Evolutionary conservation across 192 early-diverging fungal genomes (phyloP).

Genomic region (Allomyces javanicus): DNA sequence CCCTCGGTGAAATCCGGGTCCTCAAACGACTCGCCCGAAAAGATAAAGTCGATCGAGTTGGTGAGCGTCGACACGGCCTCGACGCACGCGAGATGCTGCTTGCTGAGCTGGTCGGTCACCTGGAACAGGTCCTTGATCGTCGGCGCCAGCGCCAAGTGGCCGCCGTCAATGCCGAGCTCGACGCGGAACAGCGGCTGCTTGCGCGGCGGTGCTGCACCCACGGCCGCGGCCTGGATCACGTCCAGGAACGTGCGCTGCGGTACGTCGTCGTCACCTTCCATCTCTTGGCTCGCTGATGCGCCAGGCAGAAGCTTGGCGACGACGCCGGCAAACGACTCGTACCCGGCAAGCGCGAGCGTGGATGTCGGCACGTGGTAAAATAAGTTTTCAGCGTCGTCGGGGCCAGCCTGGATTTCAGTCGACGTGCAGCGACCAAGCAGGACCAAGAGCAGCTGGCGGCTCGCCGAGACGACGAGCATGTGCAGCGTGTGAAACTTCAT

Average conservation of each 20-base stretch:
- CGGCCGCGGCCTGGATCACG: not conserved
- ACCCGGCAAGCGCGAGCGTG: slow-evolving; percentile 2
- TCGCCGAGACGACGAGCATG: slow-evolving; percentile 21
- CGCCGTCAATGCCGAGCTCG: not conserved
- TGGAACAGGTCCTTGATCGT: slow-evolving; percentile 23
- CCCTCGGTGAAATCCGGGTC: slow-evolving; percentile 32
- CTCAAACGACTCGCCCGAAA: slow-evolving; percentile 18
- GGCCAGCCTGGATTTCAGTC: slow-evolving; percentile 10
- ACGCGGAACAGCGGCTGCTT: not conserved
- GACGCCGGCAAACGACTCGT: not conserved
- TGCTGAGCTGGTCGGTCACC: slow-evolving; percentile 24
- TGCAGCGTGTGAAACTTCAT: slow-evolving; percentile 30
- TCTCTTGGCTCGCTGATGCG: too few relatives aligned
- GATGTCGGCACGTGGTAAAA: slow-evolving; percentile 4
- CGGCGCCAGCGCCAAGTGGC: slow-evolving; percentile 22
- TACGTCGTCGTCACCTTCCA: too few relatives aligned
- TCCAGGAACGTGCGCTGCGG: not conserved
- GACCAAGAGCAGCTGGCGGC: slow-evolving; percentile 16
- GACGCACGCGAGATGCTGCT: slow-evolving; percentile 19
- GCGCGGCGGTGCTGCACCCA: not conserved
- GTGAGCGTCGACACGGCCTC: slow-evolving; percentile 22
- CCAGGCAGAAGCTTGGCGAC: not conserved
- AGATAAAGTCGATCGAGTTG: slow-evolving; percentile 17
- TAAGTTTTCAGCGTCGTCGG: slow-evolving; percentile 3
- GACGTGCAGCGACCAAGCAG: slow-evolving; percentile 25